Evolutionary conservation across 208 protist genomes (phyloP), one percentile per base, ranked within the genome.

Genomic region (Leishmania martiniquensis): DNA sequence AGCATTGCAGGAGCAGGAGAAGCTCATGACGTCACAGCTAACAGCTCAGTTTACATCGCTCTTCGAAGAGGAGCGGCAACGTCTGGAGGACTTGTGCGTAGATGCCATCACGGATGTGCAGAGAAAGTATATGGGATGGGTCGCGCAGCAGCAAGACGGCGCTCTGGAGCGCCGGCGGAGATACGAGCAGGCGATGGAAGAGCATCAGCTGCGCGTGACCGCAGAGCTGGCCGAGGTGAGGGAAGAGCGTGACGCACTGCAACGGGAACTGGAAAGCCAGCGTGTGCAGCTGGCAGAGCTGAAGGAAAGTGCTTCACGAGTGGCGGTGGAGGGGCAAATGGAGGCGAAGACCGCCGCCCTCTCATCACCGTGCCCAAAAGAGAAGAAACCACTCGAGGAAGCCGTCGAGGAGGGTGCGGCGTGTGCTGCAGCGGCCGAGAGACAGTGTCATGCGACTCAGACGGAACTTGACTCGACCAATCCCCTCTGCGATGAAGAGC

Each of bases 1-100:
- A 0, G 77, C 85, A 17, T 71, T 91, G 68, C 86, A 89, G 69
- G 80, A 88, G 69, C 74, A 81, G 60, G 87, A 95, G 69, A 77
- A 77, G 72, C 59, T 39, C 62, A 45, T 85, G 29, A 69, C 51
- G 20, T 71, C 70, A n/a, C 77, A 87, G 55, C 83, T 85, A 22
- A 73, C 72, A 1, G 72, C 70, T 2, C 77, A 87, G 62, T 83
- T 90, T 69, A 77, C 84, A 4, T 68, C 37, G 10, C 63, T 89
- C 65, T 84, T 90, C 51, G 84, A 84, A 51, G 83, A 83, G 54
- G 89, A 91, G 68, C 77, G 80, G 54, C 75, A 80, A 34, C 83
- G 76, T 34, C 54, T 87, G 49, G 78, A 83, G 57, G 74, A 81
- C 42, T 22, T 87, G 20, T 83, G 75, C 67, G 70, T 70, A 7